phyloP scores from a whole-genome alignment of 2,329 filamentous ascomycete species.

The Tolypocladium ovalisporum region DNA sequence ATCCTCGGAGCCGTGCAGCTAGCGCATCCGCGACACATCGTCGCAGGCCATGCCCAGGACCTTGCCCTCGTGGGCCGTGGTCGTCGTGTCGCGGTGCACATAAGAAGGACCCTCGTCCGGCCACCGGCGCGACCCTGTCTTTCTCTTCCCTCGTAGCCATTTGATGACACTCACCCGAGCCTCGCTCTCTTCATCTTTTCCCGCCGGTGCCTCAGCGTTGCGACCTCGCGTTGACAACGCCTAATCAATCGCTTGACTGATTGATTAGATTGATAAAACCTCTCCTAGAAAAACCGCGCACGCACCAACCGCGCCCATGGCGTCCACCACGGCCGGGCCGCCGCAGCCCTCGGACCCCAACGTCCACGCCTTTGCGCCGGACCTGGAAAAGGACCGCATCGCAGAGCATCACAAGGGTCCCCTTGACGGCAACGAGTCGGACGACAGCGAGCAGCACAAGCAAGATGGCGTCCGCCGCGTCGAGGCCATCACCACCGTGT shows the following conservation, averaged over 20 bases:
- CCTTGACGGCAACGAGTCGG: neutral
- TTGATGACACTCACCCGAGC: neutral
- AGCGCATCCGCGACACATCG: neutral
- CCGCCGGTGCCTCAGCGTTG: neutral
- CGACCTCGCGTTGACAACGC: neutral
- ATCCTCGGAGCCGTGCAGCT: neutral
- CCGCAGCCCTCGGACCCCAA: neutral
- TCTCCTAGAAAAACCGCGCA: neutral
- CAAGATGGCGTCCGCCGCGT: slow-evolving; percentile 25
- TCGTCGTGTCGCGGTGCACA: neutral
- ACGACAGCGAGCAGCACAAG: slow-evolving; percentile 12
- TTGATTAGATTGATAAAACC: neutral
- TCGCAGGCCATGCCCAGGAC: neutral
- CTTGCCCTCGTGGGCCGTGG: neutral
- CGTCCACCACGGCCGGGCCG: neutral
- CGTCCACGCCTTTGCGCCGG: neutral
- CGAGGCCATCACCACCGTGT: slow-evolving; percentile 27
- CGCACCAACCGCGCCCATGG: neutral
- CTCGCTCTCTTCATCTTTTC: neutral
- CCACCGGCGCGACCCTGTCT: neutral
- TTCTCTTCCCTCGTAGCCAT: neutral
- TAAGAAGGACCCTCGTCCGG: neutral
- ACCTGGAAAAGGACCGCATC: neutral
- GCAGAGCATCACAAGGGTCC: neutral
- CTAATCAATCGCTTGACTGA: neutral